These are phyloP conservation scores for Teratosphaeria viscida DNA, from an alignment of 2,329 filamentous ascomycete species.

Conservation along the genomic window DNA sequence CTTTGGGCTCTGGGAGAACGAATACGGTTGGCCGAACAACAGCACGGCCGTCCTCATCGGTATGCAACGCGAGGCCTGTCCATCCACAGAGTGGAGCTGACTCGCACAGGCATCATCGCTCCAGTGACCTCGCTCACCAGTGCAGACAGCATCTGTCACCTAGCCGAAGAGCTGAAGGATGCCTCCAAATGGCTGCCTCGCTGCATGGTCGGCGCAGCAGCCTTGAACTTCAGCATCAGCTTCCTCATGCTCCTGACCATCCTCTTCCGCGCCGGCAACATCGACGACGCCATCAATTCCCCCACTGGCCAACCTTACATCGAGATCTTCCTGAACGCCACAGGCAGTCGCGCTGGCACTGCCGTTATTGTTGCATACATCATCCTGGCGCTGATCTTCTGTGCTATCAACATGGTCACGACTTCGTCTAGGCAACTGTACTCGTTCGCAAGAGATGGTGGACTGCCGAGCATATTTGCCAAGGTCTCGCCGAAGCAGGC, in stretches of 20 bases:
- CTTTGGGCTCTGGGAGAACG: background rate
- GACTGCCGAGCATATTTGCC: background rate
- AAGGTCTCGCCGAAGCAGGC: background rate
- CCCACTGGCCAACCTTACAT: background rate
- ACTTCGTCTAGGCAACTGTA: background rate
- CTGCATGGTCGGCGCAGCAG: background rate
- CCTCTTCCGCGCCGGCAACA: background rate
- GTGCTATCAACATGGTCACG: background rate
- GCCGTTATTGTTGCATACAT: background rate
- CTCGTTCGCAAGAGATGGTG: background rate
- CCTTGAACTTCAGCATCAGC: background rate
- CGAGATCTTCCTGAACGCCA: background rate
- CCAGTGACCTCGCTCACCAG: background rate
- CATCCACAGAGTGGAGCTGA: background rate
- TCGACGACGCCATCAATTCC: background rate
- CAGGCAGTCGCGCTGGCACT: background rate
- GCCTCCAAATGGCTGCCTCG: background rate
- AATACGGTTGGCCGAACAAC: background rate
- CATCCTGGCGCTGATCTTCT: background rate
- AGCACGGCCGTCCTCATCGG: background rate
- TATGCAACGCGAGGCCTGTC: background rate
- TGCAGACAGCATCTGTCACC: background rate
- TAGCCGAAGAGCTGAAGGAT: background rate
- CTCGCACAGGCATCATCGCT: background rate
- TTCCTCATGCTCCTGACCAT: constrained; percentile 1